Base-by-base conservation (phyloP, 306 rosid species). In the Boehmeria nivea region DNA sequence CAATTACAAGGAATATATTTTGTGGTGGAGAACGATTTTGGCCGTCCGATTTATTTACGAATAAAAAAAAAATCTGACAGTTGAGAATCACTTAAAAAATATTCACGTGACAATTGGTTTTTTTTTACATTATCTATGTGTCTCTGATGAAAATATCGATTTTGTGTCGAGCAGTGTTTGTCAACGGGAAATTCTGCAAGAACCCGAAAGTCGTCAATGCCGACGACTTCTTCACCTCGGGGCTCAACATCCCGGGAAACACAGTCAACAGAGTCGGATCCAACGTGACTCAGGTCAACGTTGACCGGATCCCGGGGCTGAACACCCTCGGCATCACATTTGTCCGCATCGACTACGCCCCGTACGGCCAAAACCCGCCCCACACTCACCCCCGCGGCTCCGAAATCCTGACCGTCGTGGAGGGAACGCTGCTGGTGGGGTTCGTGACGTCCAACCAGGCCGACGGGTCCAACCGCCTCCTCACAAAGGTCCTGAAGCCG, bases 111-210 rank as follows among this genome's bases (percentile, higher is more conserved):
- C n/a, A n/a, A n/a, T n/a, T n/a, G n/a, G n/a, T n/a, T n/a, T n/a
- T n/a, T n/a, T n/a, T n/a, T n/a, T n/a, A n/a, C n/a, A n/a, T n/a
- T n/a, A n/a, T n/a, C n/a, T n/a, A n/a, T n/a, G n/a, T n/a, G n/a
- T 31, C 36, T 10, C 9, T 31, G 9, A 6, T 10, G 36, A 31
- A 31, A 31, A 4, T 31, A 31, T 40, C 6, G 45, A 40, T 40
- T 3, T 11, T 40, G 12, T 40, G 17, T 40, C 45, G 10, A 40
- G 19, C 46, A 70, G 77, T 76, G 14, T 76, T 76, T 51, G 74
- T 76, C 22, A 76, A 71, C 33, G 77, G 74, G 21, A 76, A 76
- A 2, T 71, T 76, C 48, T 76, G 71, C 51, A 71, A 76, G 54
- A 66, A 76, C 21, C 77, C 77, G 3, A 31, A 27, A 1, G 43